Conservation (phyloP, 2,329 filamentous ascomycete species). For the Capronia epimyces region DNA sequence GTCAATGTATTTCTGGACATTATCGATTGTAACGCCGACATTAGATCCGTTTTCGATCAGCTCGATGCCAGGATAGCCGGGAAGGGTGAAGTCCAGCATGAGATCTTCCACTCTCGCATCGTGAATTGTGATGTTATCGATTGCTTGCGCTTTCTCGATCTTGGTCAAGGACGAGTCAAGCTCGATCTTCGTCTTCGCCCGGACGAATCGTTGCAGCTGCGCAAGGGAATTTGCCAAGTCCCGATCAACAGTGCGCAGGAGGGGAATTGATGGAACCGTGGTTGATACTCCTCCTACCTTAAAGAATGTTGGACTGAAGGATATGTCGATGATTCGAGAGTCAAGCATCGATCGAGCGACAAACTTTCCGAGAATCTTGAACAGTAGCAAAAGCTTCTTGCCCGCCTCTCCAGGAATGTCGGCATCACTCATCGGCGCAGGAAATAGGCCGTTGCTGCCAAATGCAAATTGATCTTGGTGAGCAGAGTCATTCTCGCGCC, state of each 20-base stretch:
- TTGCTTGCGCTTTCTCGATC: constrained; percentile 64
- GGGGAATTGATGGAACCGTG: constrained; percentile 77
- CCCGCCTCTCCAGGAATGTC: constrained; percentile 69
- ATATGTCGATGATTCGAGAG: constrained; percentile 93
- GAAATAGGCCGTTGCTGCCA: constrained; percentile 79
- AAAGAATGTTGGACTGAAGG: constrained; percentile 97
- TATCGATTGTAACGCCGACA: constrained; percentile 74
- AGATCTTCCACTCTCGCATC: constrained; percentile 78
- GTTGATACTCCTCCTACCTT: constrained; percentile 69
- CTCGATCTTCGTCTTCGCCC: constrained; percentile 76
- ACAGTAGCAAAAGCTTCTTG: constrained; percentile 81
- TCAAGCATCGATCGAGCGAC: constrained; percentile 97
- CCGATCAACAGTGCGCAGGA: constrained; percentile 82
- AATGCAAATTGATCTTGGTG: constrained; percentile 66
- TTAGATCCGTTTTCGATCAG: constrained; percentile 70
- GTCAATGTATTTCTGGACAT: constrained; percentile 83
- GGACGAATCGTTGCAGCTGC: constrained; percentile 78
- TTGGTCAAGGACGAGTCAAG: constrained; percentile 61
- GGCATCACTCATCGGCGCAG: constrained; percentile 77
- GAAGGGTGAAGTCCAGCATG: constrained; percentile 87
- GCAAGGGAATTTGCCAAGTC: constrained; percentile 79
- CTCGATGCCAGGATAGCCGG: constrained; percentile 83
- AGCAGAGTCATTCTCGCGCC: constrained; percentile 78
- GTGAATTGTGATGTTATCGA: constrained; percentile 66
- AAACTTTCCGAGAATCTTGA: constrained; percentile 93